Conservation (phyloP, 2,329 filamentous ascomycete genomes). For the Diaporthe sp. region DNA sequence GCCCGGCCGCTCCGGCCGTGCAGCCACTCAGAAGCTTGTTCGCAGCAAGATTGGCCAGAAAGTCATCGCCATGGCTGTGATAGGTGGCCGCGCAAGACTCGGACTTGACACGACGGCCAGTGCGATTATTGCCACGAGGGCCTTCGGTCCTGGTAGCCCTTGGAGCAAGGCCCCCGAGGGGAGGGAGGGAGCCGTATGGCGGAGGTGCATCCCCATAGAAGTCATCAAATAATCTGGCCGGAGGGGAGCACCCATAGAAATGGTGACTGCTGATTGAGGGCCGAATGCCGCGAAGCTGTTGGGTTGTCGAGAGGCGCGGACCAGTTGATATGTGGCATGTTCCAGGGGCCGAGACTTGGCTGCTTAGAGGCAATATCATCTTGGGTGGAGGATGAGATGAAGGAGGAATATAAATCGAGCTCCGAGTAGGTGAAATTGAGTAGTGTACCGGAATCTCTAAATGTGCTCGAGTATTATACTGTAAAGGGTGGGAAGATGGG, state of each 20-base stretch:
- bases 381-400: not conserved
- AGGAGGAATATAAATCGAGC: not conserved
- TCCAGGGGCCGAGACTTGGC: not conserved
- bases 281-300: not conserved
- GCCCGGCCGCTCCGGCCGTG: not conserved
- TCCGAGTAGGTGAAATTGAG: not conserved
- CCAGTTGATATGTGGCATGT: not conserved
- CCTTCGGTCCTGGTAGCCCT: not conserved
- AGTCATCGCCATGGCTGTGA: not conserved
- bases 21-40: slow-evolving; percentile 33
- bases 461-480: not conserved
- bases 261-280: not conserved
- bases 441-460: not conserved
- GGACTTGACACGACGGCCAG: not conserved
- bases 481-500: not conserved
- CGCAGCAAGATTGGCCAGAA: slow-evolving; percentile 32
- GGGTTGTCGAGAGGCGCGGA: not conserved
- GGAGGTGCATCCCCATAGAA: not conserved
- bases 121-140: not conserved
- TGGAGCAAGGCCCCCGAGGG: no score
- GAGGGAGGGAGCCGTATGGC: not conserved
- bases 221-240: not conserved
- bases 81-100: not conserved
- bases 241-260: not conserved
- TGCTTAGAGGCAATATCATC: not conserved